Conservation (phyloP, 495 filamentous ascomycete genomes). For the Penicillium steckii region DNA sequence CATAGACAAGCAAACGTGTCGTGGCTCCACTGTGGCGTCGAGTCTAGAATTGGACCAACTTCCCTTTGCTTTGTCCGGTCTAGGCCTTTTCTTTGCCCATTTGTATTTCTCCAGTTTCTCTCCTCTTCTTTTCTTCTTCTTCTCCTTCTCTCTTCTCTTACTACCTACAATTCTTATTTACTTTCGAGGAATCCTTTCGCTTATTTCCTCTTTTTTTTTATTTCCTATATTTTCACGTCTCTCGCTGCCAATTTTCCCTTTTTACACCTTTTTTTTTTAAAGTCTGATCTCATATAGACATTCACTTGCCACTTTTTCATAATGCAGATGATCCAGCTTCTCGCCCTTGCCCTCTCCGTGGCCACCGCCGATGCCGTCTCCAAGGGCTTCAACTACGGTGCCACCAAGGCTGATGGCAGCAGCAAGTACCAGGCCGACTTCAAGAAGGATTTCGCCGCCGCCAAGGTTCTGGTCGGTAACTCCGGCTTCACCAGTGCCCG, state of each 20-base stretch:
- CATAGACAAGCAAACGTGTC: constrained; percentile 24
- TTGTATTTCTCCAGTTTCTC: constrained; percentile 9
- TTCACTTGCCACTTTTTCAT: constrained; percentile 19
- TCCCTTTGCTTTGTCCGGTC: too few relatives aligned
- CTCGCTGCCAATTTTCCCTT: constrained; percentile 1
- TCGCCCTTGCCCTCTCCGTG: constrained; percentile 46
- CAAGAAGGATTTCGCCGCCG: constrained; percentile 65
- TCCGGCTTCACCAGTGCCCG: constrained; percentile 73
- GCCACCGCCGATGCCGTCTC: constrained; percentile 47
- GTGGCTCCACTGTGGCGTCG: constrained; percentile 12
- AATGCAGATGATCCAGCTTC: constrained; percentile 37
- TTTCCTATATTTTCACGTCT: neutral
- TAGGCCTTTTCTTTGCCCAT: neutral
- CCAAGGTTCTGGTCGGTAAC: constrained; percentile 66
- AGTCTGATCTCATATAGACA: neutral
- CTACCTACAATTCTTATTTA: neutral
- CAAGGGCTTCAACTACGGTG: constrained; percentile 85
- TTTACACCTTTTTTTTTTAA: constrained; percentile 7
- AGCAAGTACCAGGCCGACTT: constrained; percentile 65
- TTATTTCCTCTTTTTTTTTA: constrained; percentile 6
- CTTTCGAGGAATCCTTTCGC: neutral
- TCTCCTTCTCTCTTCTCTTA: constrained; percentile 2
- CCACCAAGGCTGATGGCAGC: constrained; percentile 58
- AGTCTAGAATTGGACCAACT: constrained; percentile 14
- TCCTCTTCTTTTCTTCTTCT: constrained; percentile 4